Base-by-base conservation (phyloP, 495 filamentous ascomycete genomes). In the Astrothelium subdiscretum region DNA sequence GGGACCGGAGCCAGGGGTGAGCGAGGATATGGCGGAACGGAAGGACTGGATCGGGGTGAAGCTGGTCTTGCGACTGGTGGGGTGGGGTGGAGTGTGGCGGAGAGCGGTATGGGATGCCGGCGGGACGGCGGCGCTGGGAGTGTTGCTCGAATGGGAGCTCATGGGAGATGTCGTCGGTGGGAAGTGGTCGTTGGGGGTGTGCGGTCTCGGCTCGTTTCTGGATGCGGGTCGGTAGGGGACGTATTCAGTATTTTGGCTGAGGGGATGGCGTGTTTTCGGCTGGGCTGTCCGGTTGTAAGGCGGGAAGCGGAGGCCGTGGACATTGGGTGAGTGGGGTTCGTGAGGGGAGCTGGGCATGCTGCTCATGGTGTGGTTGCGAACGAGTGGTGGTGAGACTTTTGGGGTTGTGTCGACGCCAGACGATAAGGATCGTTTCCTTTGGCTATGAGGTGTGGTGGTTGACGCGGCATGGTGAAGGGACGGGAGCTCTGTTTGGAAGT, bases 301-400 rank as follows among this genome's bases (percentile, higher is more conserved):
- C 8, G 48, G 48, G 24, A 54, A 15, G 48, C 24, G 48, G 15
- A 27, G 48, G 5, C 11, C 5, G n/a, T 48, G 12, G 43, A 18
- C 12, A 48, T 12, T 15, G 10, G 43, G 5, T 10, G 20, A 48
- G 24, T 20, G 48, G 6, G 8, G 35, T 8, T 15, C 35, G 35
- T 4, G 48, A 29, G 48, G 20, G 4, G 48, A 27, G 5, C 20
- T 26, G 64, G 72, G 69, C 18, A 61, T 57, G 27, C 62, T 66
- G 52, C 59, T 63, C 2, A 59, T 61, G 31, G 82, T 85, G 57
- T 84, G 83, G 68, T 76, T 92, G 31, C 84, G 85, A 60, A 77
- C 97, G 62, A 82, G 48, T 15, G 48, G 48, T 26, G 48, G 48
- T 20, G 48, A 54, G 48, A 20, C 48, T 26, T 54, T 54, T 6